Evolutionary conservation across 2,329 filamentous ascomycete species (phyloP), one percentile per base, ranked within the genome.

Genomic region (Lojkania enalia): DNA sequence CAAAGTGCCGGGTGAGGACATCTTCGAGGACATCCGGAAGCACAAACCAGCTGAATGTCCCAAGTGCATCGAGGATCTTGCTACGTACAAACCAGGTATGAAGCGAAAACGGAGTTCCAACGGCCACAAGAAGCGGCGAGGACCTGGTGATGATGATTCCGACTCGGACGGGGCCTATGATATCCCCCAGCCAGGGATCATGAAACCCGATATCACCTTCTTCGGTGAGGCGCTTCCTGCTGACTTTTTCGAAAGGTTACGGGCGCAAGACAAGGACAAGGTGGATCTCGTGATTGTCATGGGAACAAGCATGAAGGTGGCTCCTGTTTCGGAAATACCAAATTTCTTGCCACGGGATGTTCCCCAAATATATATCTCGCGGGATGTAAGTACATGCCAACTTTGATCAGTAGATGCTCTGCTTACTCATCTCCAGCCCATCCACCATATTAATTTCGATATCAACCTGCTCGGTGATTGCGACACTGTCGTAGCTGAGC

Each of bases 141-240:
- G 81, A 61, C 72, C 79, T 21, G 75, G 77, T 23, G 71, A 74
- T 35, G 77, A 77, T 20, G 79, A 77, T 42, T 73, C 78, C 27
- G 80, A 79, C 40, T 77, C 76, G 3, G 79, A 82, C 29, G 79
- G 82, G 11, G 79, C 83, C 43, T 83, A 86, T 62, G 78, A 85
- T 54, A 82, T 87, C 29, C 83, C 84, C 2, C 77, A 79, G 36
- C 81, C 84, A 2, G 90, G 88, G 44, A 84, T 95, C 65, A 95
- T 95, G 90, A 96, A 82, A 78, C 94, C 94, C 6, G 92, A 97
- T 73, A 97, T 99, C 64, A 97, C 90, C 35, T 97, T 99, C 75
- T 97, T 97, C 62, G 92, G 92, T 57, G 94, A 99, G 73, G 80
- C 85, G 39, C 84, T 99, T 1, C 91, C 92, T 0, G 84, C 88